Evolutionary conservation across 108 stramenopile species (phyloP).

Genomic region (Nitzschia palea): DNA sequence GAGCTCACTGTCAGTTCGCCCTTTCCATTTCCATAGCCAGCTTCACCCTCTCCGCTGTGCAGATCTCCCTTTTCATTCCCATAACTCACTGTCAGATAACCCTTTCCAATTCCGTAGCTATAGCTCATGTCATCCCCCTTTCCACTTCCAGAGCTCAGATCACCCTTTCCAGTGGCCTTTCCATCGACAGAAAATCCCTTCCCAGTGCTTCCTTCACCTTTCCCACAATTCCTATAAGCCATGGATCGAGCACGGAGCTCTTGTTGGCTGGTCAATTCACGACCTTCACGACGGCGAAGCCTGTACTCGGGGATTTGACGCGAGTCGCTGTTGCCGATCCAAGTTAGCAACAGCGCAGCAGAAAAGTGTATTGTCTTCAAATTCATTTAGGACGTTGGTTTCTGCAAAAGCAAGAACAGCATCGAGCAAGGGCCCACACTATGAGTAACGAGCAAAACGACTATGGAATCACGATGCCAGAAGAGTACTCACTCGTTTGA

Average conservation of each 20-base stretch:
- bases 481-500: no score
- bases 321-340: neutral
- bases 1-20: neutral
- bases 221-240: neutral
- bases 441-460: no score
- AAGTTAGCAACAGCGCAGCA: neutral
- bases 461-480: no score
- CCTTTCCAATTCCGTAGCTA: neutral
- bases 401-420: no score
- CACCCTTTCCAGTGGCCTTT: conserved; percentile 2
- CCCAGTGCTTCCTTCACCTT: neutral
- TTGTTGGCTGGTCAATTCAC: neutral
- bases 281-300: neutral
- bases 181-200: neutral
- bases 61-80: neutral
- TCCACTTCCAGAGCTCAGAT: conserved; percentile 3
- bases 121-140: neutral
- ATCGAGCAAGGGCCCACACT: no score
- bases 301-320: neutral
- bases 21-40: conserved; percentile 16
- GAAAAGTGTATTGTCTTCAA: neutral
- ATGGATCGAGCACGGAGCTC: neutral
- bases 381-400: no score
- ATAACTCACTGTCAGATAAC: neutral
- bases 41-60: neutral